Conservation (phyloP, 2,329 filamentous ascomycete species). For the Stachybotrys echinatus region DNA sequence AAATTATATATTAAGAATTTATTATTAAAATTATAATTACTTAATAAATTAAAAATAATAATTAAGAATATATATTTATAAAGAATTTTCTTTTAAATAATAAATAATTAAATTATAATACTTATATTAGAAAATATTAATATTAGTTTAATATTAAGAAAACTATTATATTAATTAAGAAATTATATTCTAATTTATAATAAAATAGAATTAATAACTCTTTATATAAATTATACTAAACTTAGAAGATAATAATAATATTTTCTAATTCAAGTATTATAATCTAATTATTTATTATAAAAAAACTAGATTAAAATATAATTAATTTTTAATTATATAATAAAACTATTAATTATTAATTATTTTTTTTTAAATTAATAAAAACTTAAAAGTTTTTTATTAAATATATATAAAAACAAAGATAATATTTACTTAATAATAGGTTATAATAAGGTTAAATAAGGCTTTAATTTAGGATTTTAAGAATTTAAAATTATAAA, state of each 20-base stretch:
- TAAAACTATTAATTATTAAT: background rate
- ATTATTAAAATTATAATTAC: too few relatives aligned
- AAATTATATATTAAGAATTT: too few relatives aligned
- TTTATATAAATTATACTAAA: background rate
- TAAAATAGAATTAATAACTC: background rate
- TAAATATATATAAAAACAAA: background rate
- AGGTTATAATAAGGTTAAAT: too few relatives aligned
- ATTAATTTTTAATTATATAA: constrained; percentile 1
- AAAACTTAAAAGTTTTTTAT: background rate
- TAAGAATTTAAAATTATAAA: too few relatives aligned
- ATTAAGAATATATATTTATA: too few relatives aligned
- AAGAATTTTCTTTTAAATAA: too few relatives aligned
- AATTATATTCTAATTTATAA: constrained; percentile 3
- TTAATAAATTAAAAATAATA: too few relatives aligned
- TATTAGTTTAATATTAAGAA: constrained; percentile 1
- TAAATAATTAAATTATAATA: constrained; percentile 1
- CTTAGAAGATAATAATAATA: background rate
- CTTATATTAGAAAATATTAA: constrained; percentile 3
- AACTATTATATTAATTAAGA: background rate
- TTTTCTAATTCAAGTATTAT: background rate
- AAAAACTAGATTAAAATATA: background rate
- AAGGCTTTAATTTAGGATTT: too few relatives aligned
- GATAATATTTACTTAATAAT: background rate
- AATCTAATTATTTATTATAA: too few relatives aligned
- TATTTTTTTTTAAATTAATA: background rate